Percentiles rank a stretch among this genome's conserved stretches.
These are phyloP conservation scores for Paecilomyces dactylethromorphus DNA, from an alignment of 2,329 filamentous ascomycete species.

Conservation along the genomic window DNA sequence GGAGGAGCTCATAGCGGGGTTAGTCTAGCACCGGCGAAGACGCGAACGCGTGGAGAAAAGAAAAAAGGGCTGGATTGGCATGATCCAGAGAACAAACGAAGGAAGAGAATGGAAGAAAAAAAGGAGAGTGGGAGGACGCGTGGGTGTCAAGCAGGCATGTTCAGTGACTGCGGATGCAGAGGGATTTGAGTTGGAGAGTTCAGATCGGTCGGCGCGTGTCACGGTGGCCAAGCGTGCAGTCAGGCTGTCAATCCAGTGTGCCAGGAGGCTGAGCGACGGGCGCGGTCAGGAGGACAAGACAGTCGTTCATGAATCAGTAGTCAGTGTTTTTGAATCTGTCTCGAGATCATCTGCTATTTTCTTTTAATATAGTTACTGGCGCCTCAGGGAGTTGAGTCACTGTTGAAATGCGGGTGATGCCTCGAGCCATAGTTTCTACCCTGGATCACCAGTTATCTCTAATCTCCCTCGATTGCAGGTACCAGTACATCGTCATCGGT, in stretches of 20 bases:
- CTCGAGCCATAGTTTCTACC: neutral
- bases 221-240: neutral
- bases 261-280: neutral
- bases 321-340: neutral
- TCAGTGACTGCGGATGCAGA: neutral
- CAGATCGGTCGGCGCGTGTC: neutral
- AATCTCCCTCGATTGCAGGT: neutral
- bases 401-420: neutral
- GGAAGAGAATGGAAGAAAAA: neutral
- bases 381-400: neutral
- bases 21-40: constrained; percentile 16
- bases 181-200: neutral
- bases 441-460: neutral
- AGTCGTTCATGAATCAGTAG: neutral
- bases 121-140: neutral
- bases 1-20: constrained; percentile 35
- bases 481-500: neutral
- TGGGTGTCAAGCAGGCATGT: neutral
- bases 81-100: constrained; percentile 14
- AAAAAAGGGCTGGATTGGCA: constrained; percentile 21
- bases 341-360: neutral
- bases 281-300: neutral
- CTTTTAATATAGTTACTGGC: neutral
- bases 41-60: constrained; percentile 16
- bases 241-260: neutral